A percentile compares a stretch with the other conserved stretches of the same genome.
Evolutionary conservation across 495 filamentous ascomycete genomes (phyloP).

Genomic region (Tirmania nivea): DNA sequence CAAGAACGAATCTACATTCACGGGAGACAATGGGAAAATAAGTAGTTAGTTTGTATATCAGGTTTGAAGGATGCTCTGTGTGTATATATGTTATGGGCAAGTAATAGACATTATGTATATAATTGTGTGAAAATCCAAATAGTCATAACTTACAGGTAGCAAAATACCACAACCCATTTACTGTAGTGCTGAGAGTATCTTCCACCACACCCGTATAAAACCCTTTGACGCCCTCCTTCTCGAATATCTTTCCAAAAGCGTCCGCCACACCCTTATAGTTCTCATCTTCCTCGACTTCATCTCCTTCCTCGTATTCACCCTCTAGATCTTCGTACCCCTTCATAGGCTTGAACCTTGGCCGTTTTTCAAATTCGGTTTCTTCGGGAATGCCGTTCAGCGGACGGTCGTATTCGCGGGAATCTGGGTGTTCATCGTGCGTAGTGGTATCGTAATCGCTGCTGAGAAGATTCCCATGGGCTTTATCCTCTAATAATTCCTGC

Average conservation of each 20-base stretch:
- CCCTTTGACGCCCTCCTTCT: conserved; percentile 40
- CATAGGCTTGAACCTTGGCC: neutral
- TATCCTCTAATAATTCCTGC: neutral
- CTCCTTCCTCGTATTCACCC: neutral
- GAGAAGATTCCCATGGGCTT: neutral
- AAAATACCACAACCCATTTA: conserved; percentile 17
- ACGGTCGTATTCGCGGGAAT: too few species aligned
- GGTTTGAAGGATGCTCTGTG: too few species aligned
- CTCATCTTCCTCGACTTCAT: conserved; percentile 22
- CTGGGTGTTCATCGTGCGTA: neutral
- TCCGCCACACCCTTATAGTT: conserved; percentile 39
- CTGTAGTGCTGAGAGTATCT: conserved; percentile 49
- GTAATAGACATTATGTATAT: neutral
- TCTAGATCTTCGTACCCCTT: neutral
- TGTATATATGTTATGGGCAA: too few species aligned
- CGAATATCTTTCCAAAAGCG: conserved; percentile 51
- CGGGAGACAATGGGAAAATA: neutral
- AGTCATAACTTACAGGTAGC: conserved; percentile 13
- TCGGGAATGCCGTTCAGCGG: neutral
- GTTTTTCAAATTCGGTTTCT: conserved; percentile 10
- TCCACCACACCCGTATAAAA: conserved; percentile 56
- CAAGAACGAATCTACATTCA: conserved; percentile 19
- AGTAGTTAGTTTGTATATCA: neutral
- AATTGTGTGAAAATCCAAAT: neutral
- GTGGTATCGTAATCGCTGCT: neutral